Base-by-base conservation (phyloP, 768 basidiomycete species). In the Tulasnella sp. region DNA sequence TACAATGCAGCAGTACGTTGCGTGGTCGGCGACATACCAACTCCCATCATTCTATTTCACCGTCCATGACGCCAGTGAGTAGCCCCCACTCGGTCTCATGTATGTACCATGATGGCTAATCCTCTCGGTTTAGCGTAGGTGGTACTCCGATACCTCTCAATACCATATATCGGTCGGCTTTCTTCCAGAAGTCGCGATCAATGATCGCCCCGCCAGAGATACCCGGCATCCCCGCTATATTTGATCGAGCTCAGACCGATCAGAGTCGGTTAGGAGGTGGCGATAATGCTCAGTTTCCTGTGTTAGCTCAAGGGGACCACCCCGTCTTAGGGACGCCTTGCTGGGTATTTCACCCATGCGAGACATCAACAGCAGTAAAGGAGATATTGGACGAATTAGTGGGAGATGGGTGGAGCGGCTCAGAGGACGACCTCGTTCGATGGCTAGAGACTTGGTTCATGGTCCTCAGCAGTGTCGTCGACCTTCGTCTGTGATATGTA, bases 341-440 rank as follows among this genome's bases (percentile, higher is more conserved):
- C 75, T 97, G 93, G 93, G 93, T 90, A 80, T 84, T 97, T 49
- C 95, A 97, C 81, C 95, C 95, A 12, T 97, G 95, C 81, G 90
- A 93, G 81, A 92, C 90, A 3, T 86, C 86, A 12, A 82, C 82
- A 40, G 88, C 89, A 0, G 88, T 97, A 1, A 83, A 84, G 31
- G 94, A 96, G 82, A 83, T 97, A 29, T 81, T 94, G 83, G 79
- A 80, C 29, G 91, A 36, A 22, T 15, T 14, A 67, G 37, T 70
- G 31, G n/a, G 69, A 31, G 25, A 67, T 42, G 64, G 36, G 52
- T 76, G 70, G 67, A 34, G 54, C 8, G 71, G 69, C 19, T 77
- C 67, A 0, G 67, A 69, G 22, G 58, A 11, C 25, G 29, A 39
- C 0, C 54, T 58, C 37, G 38, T 72, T 36, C 69, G 64, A 42